Percentiles rank a stretch among this genome's conserved stretches.
Conservation (phyloP, 805 yeast genomes). For the Vanderwaltozyma verrucispora region DNA sequence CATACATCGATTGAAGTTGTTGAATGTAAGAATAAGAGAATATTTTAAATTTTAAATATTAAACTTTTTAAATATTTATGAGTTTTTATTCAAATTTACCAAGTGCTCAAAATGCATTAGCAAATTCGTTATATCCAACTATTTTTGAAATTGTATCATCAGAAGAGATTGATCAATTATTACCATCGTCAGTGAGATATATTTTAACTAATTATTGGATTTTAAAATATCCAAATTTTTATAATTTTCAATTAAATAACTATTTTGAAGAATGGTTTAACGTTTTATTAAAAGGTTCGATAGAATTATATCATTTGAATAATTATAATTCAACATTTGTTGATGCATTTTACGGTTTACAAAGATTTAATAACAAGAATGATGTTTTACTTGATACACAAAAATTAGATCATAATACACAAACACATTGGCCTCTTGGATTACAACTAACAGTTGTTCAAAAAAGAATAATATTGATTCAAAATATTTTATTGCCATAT, state of each 20-base stretch:
- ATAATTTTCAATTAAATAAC: constrained; percentile 48
- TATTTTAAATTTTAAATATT: too few relatives aligned
- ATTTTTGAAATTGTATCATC: constrained; percentile 81
- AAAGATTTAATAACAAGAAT: constrained; percentile 35
- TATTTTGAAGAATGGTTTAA: constrained; percentile 66
- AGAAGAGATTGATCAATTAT: constrained; percentile 59
- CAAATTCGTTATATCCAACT: constrained; percentile 44
- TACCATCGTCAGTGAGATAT: constrained; percentile 77
- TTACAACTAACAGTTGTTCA: constrained; percentile 44
- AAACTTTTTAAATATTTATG: constrained; percentile 14
- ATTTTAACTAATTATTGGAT: constrained; percentile 69
- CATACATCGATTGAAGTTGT: too few relatives aligned
- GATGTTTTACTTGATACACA: constrained; percentile 8
- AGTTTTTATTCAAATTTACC: constrained; percentile 27
- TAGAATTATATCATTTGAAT: constrained; percentile 63
- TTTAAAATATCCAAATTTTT: constrained; percentile 59
- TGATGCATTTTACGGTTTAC: constrained; percentile 86
- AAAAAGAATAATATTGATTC: constrained; percentile 42
- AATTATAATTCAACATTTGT: constrained; percentile 81
- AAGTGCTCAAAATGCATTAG: constrained; percentile 6
- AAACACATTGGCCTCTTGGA: constrained; percentile 15
- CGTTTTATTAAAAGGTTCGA: constrained; percentile 42
- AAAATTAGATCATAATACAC: not conserved
- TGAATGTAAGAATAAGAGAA: too few relatives aligned
- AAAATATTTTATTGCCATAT: constrained; percentile 58